A percentile compares a stretch with the other conserved stretches of the same genome.
Conservation (phyloP, 2,329 filamentous ascomycete genomes). For the Sporothrix schenckii region DNA sequence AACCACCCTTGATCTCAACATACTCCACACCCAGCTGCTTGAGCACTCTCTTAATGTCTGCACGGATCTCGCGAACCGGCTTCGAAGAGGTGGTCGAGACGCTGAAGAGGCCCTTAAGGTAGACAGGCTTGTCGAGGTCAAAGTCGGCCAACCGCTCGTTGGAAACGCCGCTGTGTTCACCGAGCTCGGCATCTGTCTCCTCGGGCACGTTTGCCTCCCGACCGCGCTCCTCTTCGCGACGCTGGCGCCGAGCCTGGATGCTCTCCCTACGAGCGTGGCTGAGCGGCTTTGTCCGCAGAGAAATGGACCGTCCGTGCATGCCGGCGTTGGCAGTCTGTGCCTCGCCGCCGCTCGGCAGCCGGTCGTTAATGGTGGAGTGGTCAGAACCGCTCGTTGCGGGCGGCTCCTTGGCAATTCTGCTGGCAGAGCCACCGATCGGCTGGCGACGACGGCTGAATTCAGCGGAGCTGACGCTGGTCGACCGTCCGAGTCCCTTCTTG, state of each 20-base stretch:
- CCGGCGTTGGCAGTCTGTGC: constrained; percentile 54
- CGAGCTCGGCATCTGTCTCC: constrained; percentile 82
- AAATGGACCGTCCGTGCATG: constrained; percentile 57
- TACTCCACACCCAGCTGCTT: constrained; percentile 88
- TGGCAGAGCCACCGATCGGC: constrained; percentile 46
- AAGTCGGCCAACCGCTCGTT: constrained; percentile 66
- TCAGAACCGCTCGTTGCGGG: constrained; percentile 80
- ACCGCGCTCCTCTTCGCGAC: constrained; percentile 54
- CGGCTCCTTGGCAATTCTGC: constrained; percentile 61
- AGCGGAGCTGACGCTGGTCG: constrained; percentile 88
- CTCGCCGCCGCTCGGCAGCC: constrained; percentile 54
- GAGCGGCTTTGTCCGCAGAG: constrained; percentile 79
- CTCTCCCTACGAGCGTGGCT: constrained; percentile 88
- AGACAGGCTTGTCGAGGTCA: constrained; percentile 89
- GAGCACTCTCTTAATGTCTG: constrained; percentile 88
- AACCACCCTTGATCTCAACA: constrained; percentile 89
- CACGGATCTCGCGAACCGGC: constrained; percentile 79
- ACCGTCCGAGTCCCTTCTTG: constrained; percentile 75
- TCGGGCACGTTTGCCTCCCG: constrained; percentile 81
- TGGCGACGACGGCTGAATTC: constrained; percentile 68
- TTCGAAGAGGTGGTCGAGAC: constrained; percentile 96
- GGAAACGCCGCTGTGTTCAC: constrained; percentile 62
- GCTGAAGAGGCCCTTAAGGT: constrained; percentile 93
- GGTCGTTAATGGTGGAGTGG: constrained; percentile 64
- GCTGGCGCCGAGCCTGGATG: constrained; percentile 80